phyloP scores from a whole-genome alignment of 148 eudicot species.

The Persicaria maculosa region DNA sequence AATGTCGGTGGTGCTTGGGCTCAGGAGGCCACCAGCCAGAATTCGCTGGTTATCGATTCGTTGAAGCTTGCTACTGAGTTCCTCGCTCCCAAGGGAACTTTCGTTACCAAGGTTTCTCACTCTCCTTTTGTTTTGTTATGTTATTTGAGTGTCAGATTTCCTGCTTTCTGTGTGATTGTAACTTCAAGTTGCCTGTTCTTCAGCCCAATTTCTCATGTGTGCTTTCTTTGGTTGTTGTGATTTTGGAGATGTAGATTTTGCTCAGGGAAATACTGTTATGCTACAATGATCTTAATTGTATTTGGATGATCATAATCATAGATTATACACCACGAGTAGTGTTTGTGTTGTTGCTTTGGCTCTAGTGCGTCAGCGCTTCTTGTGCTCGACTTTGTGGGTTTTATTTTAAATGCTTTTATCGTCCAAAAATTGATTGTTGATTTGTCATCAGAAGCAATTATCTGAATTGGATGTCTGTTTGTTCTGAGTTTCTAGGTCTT shows the following conservation, averaged over 20 bases:
- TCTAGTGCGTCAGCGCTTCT: no score
- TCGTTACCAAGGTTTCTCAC: constrained; percentile 60
- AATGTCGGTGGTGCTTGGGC: constrained; percentile 98
- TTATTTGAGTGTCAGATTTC: background rate
- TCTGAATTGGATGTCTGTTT: background rate
- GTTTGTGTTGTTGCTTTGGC: no score
- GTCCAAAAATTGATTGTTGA: no score
- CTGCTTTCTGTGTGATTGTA: background rate
- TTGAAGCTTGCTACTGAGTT: constrained; percentile 77
- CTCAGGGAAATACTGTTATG: no score
- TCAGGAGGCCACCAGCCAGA: constrained; percentile 85
- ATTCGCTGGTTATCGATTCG: constrained; percentile 82
- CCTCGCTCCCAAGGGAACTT: constrained; percentile 77
- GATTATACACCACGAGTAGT: no score
- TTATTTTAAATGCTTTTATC: no score
- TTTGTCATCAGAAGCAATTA: background rate
- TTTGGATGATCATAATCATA: no score
- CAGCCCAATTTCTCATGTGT: no score
- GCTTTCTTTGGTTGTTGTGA: no score
- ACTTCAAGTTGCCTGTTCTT: background rate
- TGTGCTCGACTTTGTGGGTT: no score
- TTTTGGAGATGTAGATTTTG: no score
- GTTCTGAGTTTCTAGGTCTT: constrained; percentile 43
- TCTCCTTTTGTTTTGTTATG: background rate
- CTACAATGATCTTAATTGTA: no score